Base-by-base conservation (phyloP, 306 rosid species). In the Prunus padus region DNA sequence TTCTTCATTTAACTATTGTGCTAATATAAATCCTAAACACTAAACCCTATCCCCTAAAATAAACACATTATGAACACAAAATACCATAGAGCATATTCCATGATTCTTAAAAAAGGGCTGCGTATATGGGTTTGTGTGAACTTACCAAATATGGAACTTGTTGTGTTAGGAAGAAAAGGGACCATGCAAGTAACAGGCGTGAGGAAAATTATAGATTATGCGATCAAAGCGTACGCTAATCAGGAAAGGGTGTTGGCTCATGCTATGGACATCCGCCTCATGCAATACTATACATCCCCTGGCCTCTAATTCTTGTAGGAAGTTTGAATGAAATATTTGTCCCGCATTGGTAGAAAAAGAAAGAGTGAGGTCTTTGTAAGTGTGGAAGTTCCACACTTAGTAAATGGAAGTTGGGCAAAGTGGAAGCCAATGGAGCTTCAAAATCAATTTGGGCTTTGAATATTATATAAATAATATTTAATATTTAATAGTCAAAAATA, bases 171-270 rank as follows among this genome's bases (percentile, higher is more conserved):
- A 33, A 1, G 31, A 18, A 0, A 3, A 3, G 5, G 16, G 67
- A 69, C 74, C 12, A n/a, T 1, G 49, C 61, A 70, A 50, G 74
- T 51, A 80, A 22, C 76, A 80, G 1, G 72, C 76, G 45, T 80
- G 83, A 13, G 77, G 80, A 16, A 75, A 80, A 20, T 80, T 80
- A 70, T 28, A 80, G 23, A 75, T 23, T 2, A 80, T 68, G 2
- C 83, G 60, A 61, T 80, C 76, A 5, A 80, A 80, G 11, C 8
- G 19, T 8, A 1, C 1, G 4, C 0, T 0, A 11, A 5, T 18
- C 12, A 80, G 44, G 33, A 22, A 13, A 51, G 42, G 72, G 23
- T 74, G 76, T 25, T 26, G 42, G 2, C 52, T 26, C 75, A 71
- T 12, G 25, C 13, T 20, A 3, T 71, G 65, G 33, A 52, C 65